A percentile compares a stretch with the other conserved stretches of the same genome.
These are phyloP conservation scores for Epicoccum sorghinum DNA, from an alignment of 2,329 filamentous ascomycete genomes.

Conservation along the genomic window DNA sequence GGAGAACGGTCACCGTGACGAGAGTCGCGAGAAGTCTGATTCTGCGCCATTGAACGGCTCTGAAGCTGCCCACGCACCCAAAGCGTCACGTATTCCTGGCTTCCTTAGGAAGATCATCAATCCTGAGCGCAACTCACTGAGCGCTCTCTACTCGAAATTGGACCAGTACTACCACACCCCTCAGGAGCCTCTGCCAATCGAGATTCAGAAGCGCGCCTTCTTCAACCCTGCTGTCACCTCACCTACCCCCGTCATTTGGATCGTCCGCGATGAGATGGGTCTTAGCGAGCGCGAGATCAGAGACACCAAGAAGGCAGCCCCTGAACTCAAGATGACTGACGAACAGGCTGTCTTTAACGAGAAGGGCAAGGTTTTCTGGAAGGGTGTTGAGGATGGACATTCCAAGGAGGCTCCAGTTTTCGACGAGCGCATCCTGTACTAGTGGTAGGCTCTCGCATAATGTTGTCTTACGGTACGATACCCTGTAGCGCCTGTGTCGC, in stretches of 20 bases:
- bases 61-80: constrained; percentile 20
- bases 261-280: constrained; percentile 53
- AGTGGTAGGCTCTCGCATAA: constrained; percentile 11
- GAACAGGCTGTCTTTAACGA: constrained; percentile 54
- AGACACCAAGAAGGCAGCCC: constrained; percentile 48
- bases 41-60: constrained; percentile 12
- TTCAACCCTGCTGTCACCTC: constrained; percentile 53
- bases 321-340: constrained; percentile 51
- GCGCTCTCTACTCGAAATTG: constrained; percentile 37
- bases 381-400: constrained; percentile 45
- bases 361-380: constrained; percentile 53
- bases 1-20: constrained; percentile 31
- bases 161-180: constrained; percentile 42
- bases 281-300: constrained; percentile 51
- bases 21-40: constrained; percentile 25
- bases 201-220: constrained; percentile 51
- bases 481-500: background rate
- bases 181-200: constrained; percentile 39
- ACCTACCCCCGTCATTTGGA: constrained; percentile 54
- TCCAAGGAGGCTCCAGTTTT: constrained; percentile 53
- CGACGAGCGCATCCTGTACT: constrained; percentile 47
- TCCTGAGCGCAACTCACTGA: constrained; percentile 40
- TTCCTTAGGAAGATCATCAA: constrained; percentile 43
- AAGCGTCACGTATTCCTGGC: constrained; percentile 37
- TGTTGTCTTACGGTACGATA: background rate